Evolutionary conservation across 441 rosid genomes (phyloP).

Genomic region (Rhodomyrtus psidioides): DNA sequence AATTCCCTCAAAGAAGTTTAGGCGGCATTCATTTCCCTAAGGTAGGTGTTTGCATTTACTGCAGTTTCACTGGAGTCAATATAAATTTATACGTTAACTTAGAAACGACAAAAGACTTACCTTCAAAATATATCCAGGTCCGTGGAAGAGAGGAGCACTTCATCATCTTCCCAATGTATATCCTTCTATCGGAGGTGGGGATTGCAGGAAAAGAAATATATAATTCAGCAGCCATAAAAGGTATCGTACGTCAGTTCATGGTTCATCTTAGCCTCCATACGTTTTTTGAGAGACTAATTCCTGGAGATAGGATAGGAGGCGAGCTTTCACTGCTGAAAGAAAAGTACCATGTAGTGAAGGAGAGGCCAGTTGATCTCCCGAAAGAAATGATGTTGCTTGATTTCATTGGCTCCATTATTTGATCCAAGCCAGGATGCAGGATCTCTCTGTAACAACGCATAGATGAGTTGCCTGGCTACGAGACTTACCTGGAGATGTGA

Average conservation of each 20-base stretch:
- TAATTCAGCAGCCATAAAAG: background rate
- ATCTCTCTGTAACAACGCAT: no score
- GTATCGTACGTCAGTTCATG: background rate
- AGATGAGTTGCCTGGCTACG: no score
- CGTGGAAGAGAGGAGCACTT: conserved; percentile 49
- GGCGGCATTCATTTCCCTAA: background rate
- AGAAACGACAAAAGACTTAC: background rate
- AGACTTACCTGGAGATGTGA: conserved; percentile 71
- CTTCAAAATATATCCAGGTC: conserved; percentile 67
- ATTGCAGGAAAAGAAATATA: conserved; percentile 37
- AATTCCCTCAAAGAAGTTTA: background rate
- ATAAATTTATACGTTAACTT: background rate
- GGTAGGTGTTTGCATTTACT: background rate
- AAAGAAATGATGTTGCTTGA: conserved; percentile 87
- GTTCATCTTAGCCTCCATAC: background rate
- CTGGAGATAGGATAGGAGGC: background rate
- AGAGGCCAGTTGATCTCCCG: conserved; percentile 92
- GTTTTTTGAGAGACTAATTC: background rate
- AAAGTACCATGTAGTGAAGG: conserved; percentile 74
- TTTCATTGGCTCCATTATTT: conserved; percentile 70
- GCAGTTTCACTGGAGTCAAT: background rate
- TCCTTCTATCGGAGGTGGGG: conserved; percentile 73
- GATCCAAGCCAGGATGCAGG: conserved; percentile 78
- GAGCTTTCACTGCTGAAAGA: background rate
- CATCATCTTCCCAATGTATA: conserved; percentile 78